Base-by-base conservation (phyloP, 2,329 filamentous ascomycete species). In the Colletotrichum abscissum region DNA sequence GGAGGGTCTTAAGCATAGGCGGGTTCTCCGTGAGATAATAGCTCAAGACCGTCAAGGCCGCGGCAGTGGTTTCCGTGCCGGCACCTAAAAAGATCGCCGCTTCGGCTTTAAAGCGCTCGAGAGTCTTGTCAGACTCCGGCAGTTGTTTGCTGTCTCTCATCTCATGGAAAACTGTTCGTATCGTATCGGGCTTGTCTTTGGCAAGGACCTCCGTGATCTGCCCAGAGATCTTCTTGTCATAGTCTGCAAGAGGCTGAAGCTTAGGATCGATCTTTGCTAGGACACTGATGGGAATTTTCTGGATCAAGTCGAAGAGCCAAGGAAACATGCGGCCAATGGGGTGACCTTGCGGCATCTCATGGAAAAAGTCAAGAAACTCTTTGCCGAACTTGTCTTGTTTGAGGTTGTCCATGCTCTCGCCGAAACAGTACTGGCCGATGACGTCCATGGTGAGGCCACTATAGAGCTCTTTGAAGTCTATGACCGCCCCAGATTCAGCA, bases 21-120 rank as follows among this genome's bases (percentile, higher is more conserved):
- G 75, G 75, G 3, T 84, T 76, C 3, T 8, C 22, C 2, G 55
- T 69, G 19, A 84, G 76, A 46, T 80, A 76, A 60, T 79, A 84
- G 0, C 82, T 67, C 3, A 80, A 77, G n/a, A 83, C 77, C 5
- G 80, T 78, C 79, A 80, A 81, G 0, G 80, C 81, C 8, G 30
- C 30, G 30, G 30, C 30, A 28, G 84, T 85, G 3, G 84, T 86
- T 69, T 92, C 90, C 8, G 89, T 82, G 1, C 89, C 89, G 0
- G 89, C 90, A 1, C 90, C 80, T 56, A 91, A 85, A 71, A 91
- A n/a, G 24, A 73, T 69, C 19, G 73, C 73, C 30, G 67, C 76
- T 26, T 76, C 75, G 55, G 76, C 75, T 54, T 73, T 76, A 8
- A 77, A 69, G 6, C 74, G 65, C 68, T 75, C 49, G 4, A 76